Base-by-base conservation (phyloP, 129 eudicot genomes). In the Dittrichia graveolens region DNA sequence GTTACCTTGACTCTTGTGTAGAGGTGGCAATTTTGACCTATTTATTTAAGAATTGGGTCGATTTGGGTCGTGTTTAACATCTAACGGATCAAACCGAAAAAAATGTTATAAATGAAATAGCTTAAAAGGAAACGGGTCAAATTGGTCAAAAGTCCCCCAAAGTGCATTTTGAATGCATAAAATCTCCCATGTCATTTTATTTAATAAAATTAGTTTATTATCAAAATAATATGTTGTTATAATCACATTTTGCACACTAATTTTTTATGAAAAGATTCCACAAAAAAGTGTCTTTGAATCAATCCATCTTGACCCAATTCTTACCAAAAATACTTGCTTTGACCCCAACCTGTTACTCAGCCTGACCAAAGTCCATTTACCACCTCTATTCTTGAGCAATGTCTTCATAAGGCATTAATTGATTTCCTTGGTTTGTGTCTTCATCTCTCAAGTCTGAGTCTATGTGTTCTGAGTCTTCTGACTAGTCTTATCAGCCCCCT, bases 341-440 rank as follows among this genome's bases (percentile, higher is more conserved):
- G 24, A 37, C 66, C 24, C 5, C 24, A 5, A n/a, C 45, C n/a
- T 37, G 24, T 37, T 61, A 61, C 31, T 46, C 45, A 60, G n/a
- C 5, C 65, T 45, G 13, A 9, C 40, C 40, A 1, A 7, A 40
- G 8, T 49, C 5, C 49, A 5, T 50, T 46, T 50, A 37, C 18
- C 61, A 50, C 62, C 74, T 52, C 35, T 13, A 7, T 7, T 35
- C 11, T 67, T 67, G 72, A 47, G 45, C 59, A 67, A 67, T 31
- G 13, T 7, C 59, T 67, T 47, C 37, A 50, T 37, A 12, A 47
- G 72, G 43, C 45, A 34, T 35, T 15, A n/a, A 46, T 73, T 39
- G 62, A 61, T 19, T 48, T 61, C 5, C 71, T 4, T 62, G 38
- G 40, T 39, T 11, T 46, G n/a, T 16, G 48, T 72, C 59, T 9